Base-by-base conservation (phyloP, 2,329 filamentous ascomycete genomes). In the Fusarium hostae region DNA sequence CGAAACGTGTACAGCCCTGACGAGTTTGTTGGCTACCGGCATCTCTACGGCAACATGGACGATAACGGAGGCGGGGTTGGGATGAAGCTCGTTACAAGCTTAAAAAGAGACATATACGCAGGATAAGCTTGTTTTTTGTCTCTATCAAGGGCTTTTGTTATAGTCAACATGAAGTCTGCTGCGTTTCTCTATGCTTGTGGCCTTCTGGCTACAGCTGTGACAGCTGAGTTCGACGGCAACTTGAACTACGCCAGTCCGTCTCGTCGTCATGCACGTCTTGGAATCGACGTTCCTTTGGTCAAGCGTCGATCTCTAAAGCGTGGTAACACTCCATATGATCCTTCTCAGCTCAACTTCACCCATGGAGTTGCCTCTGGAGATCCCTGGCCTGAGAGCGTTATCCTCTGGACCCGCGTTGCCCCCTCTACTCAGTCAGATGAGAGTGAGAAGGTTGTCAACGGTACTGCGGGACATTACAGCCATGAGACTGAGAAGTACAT, bases 241-340 rank as follows among this genome's bases (percentile, higher is more conserved):
- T 78, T 92, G 66, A 92, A 92, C 81, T 93, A 92, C 78, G 84
- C 85, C 54, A 91, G 88, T 73, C 90, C 91, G 9, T 93, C 91
- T 2, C 84, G 87, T 43, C 86, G 90, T 45, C 91, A 93, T 71
- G 85, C 87, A 7, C 82, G 84, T 40, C 83, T 93, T 15, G 91
- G 90, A 9, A 87, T 93, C 48, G 86, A 90, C n/a, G 84, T 92
- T 87, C 78, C 85, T 3, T 41, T 73, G 0, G 58, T 73, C 13
- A 71, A 68, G n/a, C 70, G 70, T 22, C 70, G 70, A 43, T 70
- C 66, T 11, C 26, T 52, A 12, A 72, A 72, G 59, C 70, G 70
- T 3, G 58, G 62, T 0, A 68, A 55, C 9, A 50, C 65, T 2
- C 52, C 63, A 12, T 55, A 73, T 11, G 39, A 51, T 2, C 22